phyloP scores from a whole-genome alignment of 2,329 filamentous ascomycete species.

The Cordyceps javanica region DNA sequence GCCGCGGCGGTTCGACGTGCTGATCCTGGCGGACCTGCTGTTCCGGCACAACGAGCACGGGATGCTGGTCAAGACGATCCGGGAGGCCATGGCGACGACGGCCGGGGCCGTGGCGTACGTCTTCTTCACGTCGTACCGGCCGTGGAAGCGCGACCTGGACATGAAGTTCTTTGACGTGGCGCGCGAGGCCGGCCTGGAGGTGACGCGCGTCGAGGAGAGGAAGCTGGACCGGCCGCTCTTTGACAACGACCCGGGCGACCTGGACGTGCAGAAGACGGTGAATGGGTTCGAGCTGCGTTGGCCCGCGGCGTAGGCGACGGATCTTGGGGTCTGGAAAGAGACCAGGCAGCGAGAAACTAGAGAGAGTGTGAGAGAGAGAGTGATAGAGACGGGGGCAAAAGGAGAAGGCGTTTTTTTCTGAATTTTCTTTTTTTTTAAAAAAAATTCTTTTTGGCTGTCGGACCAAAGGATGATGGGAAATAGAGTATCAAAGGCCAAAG shows the following conservation, averaged over 20 bases:
- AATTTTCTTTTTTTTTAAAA: too few relatives aligned
- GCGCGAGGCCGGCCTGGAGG: slow-evolving; percentile 61
- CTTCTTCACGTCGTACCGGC: slow-evolving; percentile 91
- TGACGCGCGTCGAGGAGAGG: slow-evolving; percentile 75
- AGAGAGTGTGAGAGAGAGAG: too few relatives aligned
- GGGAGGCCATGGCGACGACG: slow-evolving; percentile 54
- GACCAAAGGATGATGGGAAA: neutral
- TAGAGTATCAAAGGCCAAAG: too few relatives aligned
- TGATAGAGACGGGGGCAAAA: neutral
- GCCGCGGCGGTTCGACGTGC: slow-evolving; percentile 59
- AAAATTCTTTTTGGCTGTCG: too few relatives aligned
- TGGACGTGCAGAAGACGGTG: slow-evolving; percentile 73
- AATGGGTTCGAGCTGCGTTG: slow-evolving; percentile 71
- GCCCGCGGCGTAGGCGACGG: slow-evolving; percentile 41
- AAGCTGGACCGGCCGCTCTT: slow-evolving; percentile 84
- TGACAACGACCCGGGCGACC: slow-evolving; percentile 79
- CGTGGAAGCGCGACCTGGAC: slow-evolving; percentile 82
- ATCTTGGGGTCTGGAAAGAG: too few relatives aligned
- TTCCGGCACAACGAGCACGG: slow-evolving; percentile 87
- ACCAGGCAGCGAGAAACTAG: too few relatives aligned
- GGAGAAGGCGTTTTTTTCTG: neutral
- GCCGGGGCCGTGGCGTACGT: slow-evolving; percentile 63
- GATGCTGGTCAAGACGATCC: slow-evolving; percentile 68
- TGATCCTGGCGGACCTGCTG: slow-evolving; percentile 82
- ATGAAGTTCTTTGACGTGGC: slow-evolving; percentile 80